A percentile compares a stretch with the other conserved stretches of the same genome.
Evolutionary conservation across 1,284 basidiomycete species (phyloP).

Genomic region (Melanopsichium pennsylvanicum): DNA sequence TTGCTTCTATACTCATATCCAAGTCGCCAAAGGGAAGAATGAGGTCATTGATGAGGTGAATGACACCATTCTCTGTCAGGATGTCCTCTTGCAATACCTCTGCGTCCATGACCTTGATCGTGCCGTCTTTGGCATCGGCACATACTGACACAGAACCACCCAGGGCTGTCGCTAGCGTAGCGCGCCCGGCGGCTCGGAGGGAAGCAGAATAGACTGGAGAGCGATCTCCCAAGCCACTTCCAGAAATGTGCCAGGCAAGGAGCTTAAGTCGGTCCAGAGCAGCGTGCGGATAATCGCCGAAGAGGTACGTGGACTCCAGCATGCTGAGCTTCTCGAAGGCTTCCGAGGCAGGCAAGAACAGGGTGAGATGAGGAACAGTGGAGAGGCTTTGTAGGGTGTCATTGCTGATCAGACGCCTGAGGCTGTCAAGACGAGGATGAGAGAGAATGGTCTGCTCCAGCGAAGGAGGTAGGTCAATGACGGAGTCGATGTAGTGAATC

Average conservation of each 20-base stretch:
- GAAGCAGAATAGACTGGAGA: slow-evolving; percentile 48
- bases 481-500: slow-evolving; percentile 77
- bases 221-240: slow-evolving; percentile 53
- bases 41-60: slow-evolving; percentile 85
- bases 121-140: slow-evolving; percentile 9
- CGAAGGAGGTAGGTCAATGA: slow-evolving; percentile 79
- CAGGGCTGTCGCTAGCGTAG: slow-evolving; percentile 51
- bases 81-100: slow-evolving; percentile 57
- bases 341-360: slow-evolving; percentile 86
- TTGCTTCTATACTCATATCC: slow-evolving; percentile 89
- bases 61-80: slow-evolving; percentile 70
- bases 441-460: slow-evolving; percentile 67
- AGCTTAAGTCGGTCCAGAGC: slow-evolving; percentile 56
- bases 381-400: slow-evolving; percentile 46
- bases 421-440: slow-evolving; percentile 52
- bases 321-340: slow-evolving; percentile 72
- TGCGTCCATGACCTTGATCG: slow-evolving; percentile 34
- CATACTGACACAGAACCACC: slow-evolving; percentile 51
- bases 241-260: slow-evolving; percentile 60
- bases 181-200: slow-evolving; percentile 11
- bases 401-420: slow-evolving; percentile 64
- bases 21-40: slow-evolving; percentile 81
- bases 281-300: slow-evolving; percentile 45
- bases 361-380: slow-evolving; percentile 74
- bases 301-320: slow-evolving; percentile 55